Conservation (phyloP, 2,329 filamentous ascomycete genomes). For the Pezicula carpinea region DNA sequence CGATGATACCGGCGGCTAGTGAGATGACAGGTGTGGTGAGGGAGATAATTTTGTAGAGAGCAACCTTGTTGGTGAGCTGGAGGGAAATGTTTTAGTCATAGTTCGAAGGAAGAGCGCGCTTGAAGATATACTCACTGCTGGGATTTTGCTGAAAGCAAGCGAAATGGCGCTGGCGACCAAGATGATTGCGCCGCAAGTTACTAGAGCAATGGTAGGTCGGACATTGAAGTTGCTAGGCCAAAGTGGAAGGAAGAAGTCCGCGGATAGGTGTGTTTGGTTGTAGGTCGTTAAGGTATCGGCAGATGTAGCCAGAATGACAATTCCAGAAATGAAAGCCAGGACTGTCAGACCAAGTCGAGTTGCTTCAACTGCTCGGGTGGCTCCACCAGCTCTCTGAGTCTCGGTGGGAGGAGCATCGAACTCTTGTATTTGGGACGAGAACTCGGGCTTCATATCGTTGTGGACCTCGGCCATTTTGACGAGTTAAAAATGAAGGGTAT, state of each 20-base stretch:
- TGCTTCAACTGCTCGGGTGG: conserved; percentile 32
- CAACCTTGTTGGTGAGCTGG: conserved; percentile 35
- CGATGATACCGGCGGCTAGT: conserved; percentile 44
- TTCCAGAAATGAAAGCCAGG: conserved; percentile 45
- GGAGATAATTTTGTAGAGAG: conserved; percentile 13
- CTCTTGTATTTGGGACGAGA: conserved; percentile 16
- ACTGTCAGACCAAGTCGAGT: conserved; percentile 43
- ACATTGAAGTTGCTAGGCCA: conserved; percentile 56
- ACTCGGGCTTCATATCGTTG: conserved; percentile 10
- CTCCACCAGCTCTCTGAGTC: neutral
- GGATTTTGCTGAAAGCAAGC: conserved; percentile 43
- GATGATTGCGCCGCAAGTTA: conserved; percentile 47
- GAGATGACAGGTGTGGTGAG: conserved; percentile 38
- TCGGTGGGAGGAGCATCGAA: conserved; percentile 12
- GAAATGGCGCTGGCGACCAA: conserved; percentile 43
- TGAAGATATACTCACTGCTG: conserved; percentile 38
- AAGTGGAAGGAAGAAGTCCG: conserved; percentile 47
- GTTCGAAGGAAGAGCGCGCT: neutral
- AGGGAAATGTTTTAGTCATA: conserved; percentile 4
- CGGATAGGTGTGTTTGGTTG: conserved; percentile 43
- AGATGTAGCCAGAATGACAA: conserved; percentile 50
- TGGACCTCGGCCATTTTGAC: neutral
- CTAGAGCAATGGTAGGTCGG: conserved; percentile 50
- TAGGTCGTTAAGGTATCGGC: conserved; percentile 51
- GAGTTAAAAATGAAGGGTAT: conserved; percentile 1